Evolutionary conservation across 2,329 filamentous ascomycete genomes (phyloP).

Genomic region (Phoma sp.): DNA sequence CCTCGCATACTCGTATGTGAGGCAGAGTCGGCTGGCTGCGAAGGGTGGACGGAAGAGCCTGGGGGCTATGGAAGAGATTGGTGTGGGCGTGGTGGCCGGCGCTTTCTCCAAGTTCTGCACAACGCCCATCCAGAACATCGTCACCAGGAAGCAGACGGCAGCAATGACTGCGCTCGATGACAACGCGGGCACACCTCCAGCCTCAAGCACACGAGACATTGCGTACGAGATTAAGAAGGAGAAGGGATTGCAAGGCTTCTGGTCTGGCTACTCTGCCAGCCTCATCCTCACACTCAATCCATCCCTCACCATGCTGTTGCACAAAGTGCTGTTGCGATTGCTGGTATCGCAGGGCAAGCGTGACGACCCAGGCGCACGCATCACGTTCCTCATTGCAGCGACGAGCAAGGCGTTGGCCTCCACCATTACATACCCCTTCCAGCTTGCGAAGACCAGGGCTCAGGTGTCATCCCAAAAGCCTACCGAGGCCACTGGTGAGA

Average conservation of each 20-base stretch:
- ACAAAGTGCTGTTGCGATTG: constrained; percentile 71
- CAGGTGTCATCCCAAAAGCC: constrained; percentile 64
- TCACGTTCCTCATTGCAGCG: constrained; percentile 74
- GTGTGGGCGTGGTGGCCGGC: constrained; percentile 76
- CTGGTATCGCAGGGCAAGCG: constrained; percentile 63
- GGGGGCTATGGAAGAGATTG: constrained; percentile 74
- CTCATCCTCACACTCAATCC: constrained; percentile 85
- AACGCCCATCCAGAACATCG: constrained; percentile 81
- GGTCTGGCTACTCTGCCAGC: constrained; percentile 86
- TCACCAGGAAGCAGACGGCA: constrained; percentile 80
- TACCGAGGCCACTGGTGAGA: constrained; percentile 34
- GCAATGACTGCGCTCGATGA: constrained; percentile 56
- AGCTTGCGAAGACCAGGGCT: constrained; percentile 80
- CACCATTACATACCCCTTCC: constrained; percentile 82
- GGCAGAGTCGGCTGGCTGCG: constrained; percentile 51
- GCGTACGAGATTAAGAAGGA: constrained; percentile 69
- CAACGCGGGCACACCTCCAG: constrained; percentile 35
- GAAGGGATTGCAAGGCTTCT: constrained; percentile 78
- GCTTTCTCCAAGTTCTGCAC: constrained; percentile 78
- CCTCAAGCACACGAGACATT: constrained; percentile 62
- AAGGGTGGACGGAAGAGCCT: constrained; percentile 53
- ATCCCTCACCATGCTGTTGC: constrained; percentile 83
- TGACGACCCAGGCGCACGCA: constrained; percentile 59
- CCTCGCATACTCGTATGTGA: constrained; percentile 73
- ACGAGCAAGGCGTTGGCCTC: constrained; percentile 80